Evolutionary conservation across 257 asterid species (phyloP), one percentile per base, ranked within the genome.

Genomic region (Salvia hispanica): DNA sequence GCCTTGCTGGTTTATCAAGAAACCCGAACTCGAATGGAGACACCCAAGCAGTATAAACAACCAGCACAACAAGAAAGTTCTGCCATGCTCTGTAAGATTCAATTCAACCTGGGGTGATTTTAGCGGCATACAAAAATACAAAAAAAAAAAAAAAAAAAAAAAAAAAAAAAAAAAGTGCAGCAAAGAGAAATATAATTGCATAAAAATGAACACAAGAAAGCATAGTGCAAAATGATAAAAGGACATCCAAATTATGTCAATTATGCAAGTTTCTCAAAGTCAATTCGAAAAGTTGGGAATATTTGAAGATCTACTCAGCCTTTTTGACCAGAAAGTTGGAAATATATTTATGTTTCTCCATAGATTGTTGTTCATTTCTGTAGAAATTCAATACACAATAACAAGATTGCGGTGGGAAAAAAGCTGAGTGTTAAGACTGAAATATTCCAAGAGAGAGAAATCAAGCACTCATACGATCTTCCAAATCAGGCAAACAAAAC

Each of bases 1-100:
- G 37, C 37, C 37, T 34, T 5, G 5, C 62, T 10, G 84, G 85
- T 10, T 54, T 63, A 4, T 76, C 81, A 11, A 84, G 86, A 71
- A 86, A 86, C 1, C 90, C 88, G 0, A 84, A 65, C 28, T 86
- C 94, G 31, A 84, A 86, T 0, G 90, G 94, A 39, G 83, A 82
- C 55, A 63, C 86, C 90, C 88, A 86, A 37, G 93, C 90, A 2
- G 85, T 86, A 76, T 82, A 86, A 53, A 86, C 9, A 9, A 84
- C 90, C 53, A 86, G 82, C 36, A 82, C 40, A 12, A 84, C 77
- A 58, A 86, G 73, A 60, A 74, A 77, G 0, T 74, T 70, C 67
- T 82, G 67, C 93, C 94, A 86, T 70, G 33, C 60, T 72, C 94
- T 86, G 88, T 67, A 66, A 78, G n/a, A 64, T 43, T 18, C 18